Base-by-base conservation (phyloP, 768 basidiomycete genomes). In the Mycena galopus region DNA sequence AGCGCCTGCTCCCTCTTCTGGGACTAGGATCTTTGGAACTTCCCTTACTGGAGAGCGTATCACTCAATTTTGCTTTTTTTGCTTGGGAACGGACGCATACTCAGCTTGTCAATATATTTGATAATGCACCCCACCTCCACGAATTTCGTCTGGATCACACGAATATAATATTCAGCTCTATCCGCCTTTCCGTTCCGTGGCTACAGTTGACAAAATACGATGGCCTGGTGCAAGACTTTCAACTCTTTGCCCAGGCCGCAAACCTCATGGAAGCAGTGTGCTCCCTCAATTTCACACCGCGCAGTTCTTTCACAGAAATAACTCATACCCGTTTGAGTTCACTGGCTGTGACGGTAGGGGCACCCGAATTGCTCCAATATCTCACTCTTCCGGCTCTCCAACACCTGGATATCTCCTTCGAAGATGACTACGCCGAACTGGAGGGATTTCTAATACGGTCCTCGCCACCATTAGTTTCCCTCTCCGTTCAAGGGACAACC, bases 161-260 rank as follows among this genome's bases (percentile, higher is more conserved):
- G 7, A 12, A 12, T 16, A 55, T 37, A 16, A 37, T 37, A 16
- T 37, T 16, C 55, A 21, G 16, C 7, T 19, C 19, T 30, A n/a
- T 14, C 30, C 21, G 17, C 19, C 6, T 57, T 3, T 9, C 19
- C 55, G 23, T 50, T 21, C 62, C 62, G 6, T 30, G 39, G 50
- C 19, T 21, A 21, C 55, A 63, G 30, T 51, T 63, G 47, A 63
- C 62, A 6, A 51, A 33, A 25, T 63, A 32, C 30, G 44, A 63
- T 8, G 55, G 55, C 30, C 6, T 8, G 4, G n/a, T 57, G 19
- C 6, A 12, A 6, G 27, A 6, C 17, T 33, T 57, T 29, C 7
- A 21, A 21, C 8, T 57, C 17, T n/a, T 57, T 30, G 25, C 1
- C 19, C 19, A 11, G 30, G 30, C 32, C 21, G 7, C 19, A 33